Conservation (phyloP, 2,329 filamentous ascomycete genomes). For the Tolypocladium album region DNA sequence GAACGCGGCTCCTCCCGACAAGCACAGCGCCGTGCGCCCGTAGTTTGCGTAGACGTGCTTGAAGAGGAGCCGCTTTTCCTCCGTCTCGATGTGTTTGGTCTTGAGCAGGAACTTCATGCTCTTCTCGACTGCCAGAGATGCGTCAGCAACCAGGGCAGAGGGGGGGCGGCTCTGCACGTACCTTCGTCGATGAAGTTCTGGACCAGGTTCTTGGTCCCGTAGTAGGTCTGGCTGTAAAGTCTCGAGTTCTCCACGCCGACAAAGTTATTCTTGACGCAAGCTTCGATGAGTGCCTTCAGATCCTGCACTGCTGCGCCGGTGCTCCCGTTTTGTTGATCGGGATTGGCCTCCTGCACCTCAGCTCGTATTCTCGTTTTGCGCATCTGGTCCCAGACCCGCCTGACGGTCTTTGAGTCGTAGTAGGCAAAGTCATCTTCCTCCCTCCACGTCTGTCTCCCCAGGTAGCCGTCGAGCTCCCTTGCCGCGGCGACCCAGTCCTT, state of each 20-base stretch:
- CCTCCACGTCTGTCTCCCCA: slow-evolving; percentile 76
- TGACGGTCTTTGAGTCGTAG: slow-evolving; percentile 81
- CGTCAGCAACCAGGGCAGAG: neutral
- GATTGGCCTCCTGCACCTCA: slow-evolving; percentile 35
- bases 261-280: slow-evolving; percentile 96
- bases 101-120: slow-evolving; percentile 56
- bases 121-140: slow-evolving; percentile 41
- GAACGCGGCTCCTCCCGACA: slow-evolving; percentile 89
- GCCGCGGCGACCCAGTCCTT: slow-evolving; percentile 75
- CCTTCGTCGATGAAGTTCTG: slow-evolving; percentile 84
- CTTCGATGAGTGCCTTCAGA: slow-evolving; percentile 67
- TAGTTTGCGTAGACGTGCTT: slow-evolving; percentile 86
- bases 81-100: slow-evolving; percentile 54
- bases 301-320: slow-evolving; percentile 54
- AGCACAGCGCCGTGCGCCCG: slow-evolving; percentile 81
- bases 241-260: slow-evolving; percentile 87
- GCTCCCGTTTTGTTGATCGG: slow-evolving; percentile 20
- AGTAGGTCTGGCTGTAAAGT: slow-evolving; percentile 96
- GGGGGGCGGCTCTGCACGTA: slow-evolving; percentile 21
- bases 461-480: slow-evolving; percentile 64
- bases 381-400: slow-evolving; percentile 67
- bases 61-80: slow-evolving; percentile 73
- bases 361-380: slow-evolving; percentile 49
- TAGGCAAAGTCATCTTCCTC: slow-evolving; percentile 68
- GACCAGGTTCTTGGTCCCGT: slow-evolving; percentile 89